Evolutionary conservation across 495 filamentous ascomycete species (phyloP).

Genomic region (Penicillium egyptiacum): DNA sequence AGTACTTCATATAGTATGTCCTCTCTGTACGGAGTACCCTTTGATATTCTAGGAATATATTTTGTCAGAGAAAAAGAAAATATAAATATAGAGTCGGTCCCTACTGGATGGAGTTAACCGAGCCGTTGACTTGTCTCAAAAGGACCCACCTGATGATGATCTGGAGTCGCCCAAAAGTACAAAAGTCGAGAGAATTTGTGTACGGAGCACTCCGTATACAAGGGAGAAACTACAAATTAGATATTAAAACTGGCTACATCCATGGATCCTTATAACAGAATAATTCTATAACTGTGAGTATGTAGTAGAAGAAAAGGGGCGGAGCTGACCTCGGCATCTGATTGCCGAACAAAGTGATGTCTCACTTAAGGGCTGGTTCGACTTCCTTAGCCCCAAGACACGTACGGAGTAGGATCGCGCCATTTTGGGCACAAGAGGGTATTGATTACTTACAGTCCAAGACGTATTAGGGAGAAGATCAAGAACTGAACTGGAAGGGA

Average conservation of each 20-base stretch:
- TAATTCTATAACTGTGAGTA: neutral
- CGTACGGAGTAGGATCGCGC: slow-evolving; percentile 3
- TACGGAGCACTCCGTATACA: neutral
- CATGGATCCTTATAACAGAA: neutral
- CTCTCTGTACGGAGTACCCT: too few species aligned
- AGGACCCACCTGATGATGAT: slow-evolving; percentile 8
- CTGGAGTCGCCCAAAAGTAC: neutral
- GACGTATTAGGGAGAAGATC: too few species aligned
- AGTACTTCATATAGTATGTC: neutral
- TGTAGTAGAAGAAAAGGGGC: neutral
- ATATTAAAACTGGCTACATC: neutral
- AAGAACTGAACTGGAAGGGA: slow-evolving; percentile 1
- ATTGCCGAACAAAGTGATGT: slow-evolving; percentile 5
- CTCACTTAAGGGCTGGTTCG: slow-evolving; percentile 6
- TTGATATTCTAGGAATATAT: neutral
- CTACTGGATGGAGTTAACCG: slow-evolving; percentile 9
- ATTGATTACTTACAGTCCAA: neutral
- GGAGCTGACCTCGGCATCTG: neutral
- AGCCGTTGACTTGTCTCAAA: neutral
- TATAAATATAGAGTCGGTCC: slow-evolving; percentile 4
- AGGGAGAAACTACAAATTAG: too few species aligned
- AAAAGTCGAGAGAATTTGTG: neutral
- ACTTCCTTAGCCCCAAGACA: slow-evolving; percentile 7
- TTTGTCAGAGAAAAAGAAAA: neutral
- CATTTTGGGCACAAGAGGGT: neutral